These are phyloP conservation scores for Entomortierella lignicola DNA, from an alignment of 192 early-diverging fungal species.

Conservation along the genomic window DNA sequence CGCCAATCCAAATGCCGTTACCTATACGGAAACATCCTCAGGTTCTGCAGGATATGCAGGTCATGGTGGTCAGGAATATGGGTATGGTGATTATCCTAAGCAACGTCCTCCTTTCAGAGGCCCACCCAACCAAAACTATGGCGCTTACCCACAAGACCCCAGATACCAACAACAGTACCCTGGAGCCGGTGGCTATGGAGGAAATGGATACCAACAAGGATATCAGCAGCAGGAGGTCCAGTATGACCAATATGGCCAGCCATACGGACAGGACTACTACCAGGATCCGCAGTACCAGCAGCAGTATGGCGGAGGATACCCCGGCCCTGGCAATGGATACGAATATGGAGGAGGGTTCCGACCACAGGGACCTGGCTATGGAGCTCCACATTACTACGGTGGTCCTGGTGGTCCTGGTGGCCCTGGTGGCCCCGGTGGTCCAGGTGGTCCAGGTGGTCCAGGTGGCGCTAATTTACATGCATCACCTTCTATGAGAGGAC, in stretches of 20 bases:
- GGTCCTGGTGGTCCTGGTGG: conserved; percentile 9
- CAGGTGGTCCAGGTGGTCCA: conserved; percentile 14
- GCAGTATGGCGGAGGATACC: conserved; percentile 27
- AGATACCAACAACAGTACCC: conserved; percentile 19
- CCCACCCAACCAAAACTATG: conserved; percentile 21
- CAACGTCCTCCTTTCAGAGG: conserved; percentile 15
- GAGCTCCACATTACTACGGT: conserved; percentile 12
- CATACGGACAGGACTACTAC: conserved; percentile 26
- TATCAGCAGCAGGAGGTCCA: neutral
- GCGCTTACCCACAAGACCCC: conserved; percentile 28
- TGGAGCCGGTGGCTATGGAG: conserved; percentile 5
- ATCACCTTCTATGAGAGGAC: conserved; percentile 15
- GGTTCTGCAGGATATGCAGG: neutral
- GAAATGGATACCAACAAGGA: conserved; percentile 16
- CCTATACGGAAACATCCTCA: conserved; percentile 5
- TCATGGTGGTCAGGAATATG: conserved; percentile 17
- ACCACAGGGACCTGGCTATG: conserved; percentile 9
- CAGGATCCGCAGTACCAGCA: conserved; percentile 24
- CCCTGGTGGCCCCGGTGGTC: conserved; percentile 30
- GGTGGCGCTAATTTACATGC: neutral
- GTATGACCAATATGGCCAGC: conserved; percentile 51
- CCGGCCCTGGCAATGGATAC: conserved; percentile 33
- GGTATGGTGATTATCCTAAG: conserved; percentile 7
- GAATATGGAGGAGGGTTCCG: conserved; percentile 27
- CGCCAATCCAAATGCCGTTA: conserved; percentile 13